Evolutionary conservation across 192 early-diverging fungal species (phyloP), one percentile per base, ranked within the genome.

Genomic region (Allomyces javanicus): DNA sequence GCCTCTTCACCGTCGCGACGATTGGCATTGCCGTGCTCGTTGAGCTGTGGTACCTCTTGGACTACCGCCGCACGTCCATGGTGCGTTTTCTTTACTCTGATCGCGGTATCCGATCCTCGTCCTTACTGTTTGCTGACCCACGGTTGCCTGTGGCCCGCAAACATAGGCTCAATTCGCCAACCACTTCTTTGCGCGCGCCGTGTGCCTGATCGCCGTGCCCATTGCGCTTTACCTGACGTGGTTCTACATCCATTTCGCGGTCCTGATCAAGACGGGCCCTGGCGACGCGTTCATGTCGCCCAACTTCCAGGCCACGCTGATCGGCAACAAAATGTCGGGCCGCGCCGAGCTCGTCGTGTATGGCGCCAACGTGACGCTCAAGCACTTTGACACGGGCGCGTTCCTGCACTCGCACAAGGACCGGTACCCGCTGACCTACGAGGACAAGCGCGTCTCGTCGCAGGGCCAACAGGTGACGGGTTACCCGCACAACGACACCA

Each of bases 211-310:
- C 65, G 25, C 88, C 62, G 69, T 96, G 12, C 95, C 95, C 45
- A 62, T 87, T 24, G 19, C 73, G 10, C 68, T 96, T 9, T 98
- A 96, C 67, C 71, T 90, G 24, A 81, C 82, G 25, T 92, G 87
- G 80, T 98, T 98, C 74, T 90, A 86, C 72, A 72, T 98, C 50
- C 95, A 98, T 71, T 98, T 98, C 82, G 79, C 77, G 10, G 74
- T 94, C 26, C 75, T 98, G 63, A 83, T 77, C 24, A 79, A 79
- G 67, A 80, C 79, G 68, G 95, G 95, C 10, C 85, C 93, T 25
- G 95, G 95, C 61, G 95, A 98, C 77, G 82, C 82, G 44, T 95
- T 94, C 76, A 92, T 96, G 88, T 87, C 83, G 24, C 77, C 89
- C 24, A 77, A 79, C 63, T 98, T 98, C 78, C 91, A 98, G 67